A percentile compares a stretch with the other conserved stretches of the same genome.
Conservation (phyloP, 208 protist species). For the Vickermania spadyakhi region DNA sequence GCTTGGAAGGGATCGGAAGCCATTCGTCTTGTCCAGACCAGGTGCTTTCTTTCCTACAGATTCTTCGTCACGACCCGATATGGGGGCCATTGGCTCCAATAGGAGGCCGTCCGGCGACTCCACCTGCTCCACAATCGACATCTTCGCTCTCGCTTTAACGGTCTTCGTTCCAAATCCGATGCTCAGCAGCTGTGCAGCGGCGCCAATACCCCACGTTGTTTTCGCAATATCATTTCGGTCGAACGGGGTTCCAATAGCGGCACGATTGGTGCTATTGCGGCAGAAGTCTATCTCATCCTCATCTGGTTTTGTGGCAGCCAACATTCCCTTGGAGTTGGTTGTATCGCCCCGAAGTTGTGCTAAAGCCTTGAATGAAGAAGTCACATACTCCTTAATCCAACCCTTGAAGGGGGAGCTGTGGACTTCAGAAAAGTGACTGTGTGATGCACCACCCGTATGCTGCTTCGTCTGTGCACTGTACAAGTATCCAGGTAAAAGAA, state of each 20-base stretch:
- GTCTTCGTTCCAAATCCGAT: constrained; percentile 4
- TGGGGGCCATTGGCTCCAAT: background rate
- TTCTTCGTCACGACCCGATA: background rate
- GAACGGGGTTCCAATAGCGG: background rate
- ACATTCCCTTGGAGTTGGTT: too few relatives aligned
- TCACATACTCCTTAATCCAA: background rate
- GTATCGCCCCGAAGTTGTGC: background rate
- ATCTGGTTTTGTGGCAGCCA: too few relatives aligned
- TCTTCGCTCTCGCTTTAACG: background rate
- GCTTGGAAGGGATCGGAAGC: background rate
- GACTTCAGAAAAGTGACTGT: background rate
- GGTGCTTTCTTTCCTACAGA: background rate
- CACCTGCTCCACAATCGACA: background rate
- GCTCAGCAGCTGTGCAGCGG: constrained; percentile 21
- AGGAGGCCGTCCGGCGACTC: background rate
- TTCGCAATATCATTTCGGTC: background rate
- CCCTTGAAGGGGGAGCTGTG: background rate
- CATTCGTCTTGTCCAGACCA: background rate
- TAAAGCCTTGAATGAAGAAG: background rate
- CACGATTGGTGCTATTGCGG: background rate
- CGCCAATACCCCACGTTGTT: constrained; percentile 52
- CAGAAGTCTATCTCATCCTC: background rate
- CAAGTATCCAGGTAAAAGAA: background rate
- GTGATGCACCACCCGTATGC: background rate
- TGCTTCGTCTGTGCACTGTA: background rate